Evolutionary conservation across 2,329 filamentous ascomycete genomes (phyloP).

Genomic region (Fusarium compactum): DNA sequence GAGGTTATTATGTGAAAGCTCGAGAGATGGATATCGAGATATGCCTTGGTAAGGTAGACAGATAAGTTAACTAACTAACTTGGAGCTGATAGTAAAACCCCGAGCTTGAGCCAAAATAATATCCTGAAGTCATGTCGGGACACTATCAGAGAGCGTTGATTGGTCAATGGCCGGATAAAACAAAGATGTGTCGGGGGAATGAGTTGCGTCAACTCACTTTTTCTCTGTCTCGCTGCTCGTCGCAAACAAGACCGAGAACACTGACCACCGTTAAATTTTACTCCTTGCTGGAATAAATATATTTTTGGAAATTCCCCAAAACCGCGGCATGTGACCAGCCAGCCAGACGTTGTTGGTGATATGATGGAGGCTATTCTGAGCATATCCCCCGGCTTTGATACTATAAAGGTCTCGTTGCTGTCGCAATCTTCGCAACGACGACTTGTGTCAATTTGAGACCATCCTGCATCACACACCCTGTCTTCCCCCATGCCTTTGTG

Average conservation of each 20-base stretch:
- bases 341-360: constrained; percentile 1
- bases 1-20: constrained; percentile 38
- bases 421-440: constrained; percentile 33
- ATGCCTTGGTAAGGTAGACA: constrained; percentile 11
- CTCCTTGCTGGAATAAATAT: constrained; percentile 1
- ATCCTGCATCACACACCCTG: constrained; percentile 34
- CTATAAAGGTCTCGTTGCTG: constrained; percentile 30
- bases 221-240: constrained; percentile 34
- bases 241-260: constrained; percentile 43
- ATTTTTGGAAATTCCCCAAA: constrained; percentile 11
- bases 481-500: constrained; percentile 23
- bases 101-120: constrained; percentile 39
- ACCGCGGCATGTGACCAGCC: constrained; percentile 18
- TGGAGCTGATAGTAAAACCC: constrained; percentile 29
- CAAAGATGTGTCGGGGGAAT: constrained; percentile 40
- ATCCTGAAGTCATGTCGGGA: constrained; percentile 38
- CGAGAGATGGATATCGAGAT: constrained; percentile 34
- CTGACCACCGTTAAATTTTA: not conserved
- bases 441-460: constrained; percentile 36
- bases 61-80: constrained; percentile 10
- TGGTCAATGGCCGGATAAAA: constrained; percentile 49
- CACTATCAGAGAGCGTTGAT: constrained; percentile 50
- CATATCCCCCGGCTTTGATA: constrained; percentile 9
- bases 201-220: constrained; percentile 43
- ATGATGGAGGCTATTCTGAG: constrained; percentile 24